phyloP scores from a whole-genome alignment of 2,329 filamentous ascomycete genomes.

The Hymenoscyphus infarciens region DNA sequence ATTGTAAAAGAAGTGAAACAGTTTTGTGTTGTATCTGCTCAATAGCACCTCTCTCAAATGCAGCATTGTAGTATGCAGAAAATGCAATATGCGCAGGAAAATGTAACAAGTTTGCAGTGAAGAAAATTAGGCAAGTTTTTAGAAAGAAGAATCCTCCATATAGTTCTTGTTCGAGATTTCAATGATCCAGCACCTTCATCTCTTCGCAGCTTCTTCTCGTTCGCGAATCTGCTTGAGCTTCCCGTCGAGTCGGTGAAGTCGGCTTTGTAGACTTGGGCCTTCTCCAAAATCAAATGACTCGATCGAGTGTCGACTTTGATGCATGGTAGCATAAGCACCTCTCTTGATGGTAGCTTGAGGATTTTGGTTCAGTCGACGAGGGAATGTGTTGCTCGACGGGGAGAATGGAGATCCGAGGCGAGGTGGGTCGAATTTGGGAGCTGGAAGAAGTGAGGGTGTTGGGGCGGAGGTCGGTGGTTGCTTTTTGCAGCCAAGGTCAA shows the following conservation, averaged over 20 bases:
- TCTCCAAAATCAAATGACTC: conserved; percentile 34
- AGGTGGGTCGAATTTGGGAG: conserved; percentile 34
- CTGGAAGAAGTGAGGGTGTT: conserved; percentile 33
- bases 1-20: not conserved
- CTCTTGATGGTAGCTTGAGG: conserved; percentile 32
- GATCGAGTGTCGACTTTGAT: conserved; percentile 41
- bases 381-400: conserved; percentile 55
- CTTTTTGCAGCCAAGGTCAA: not conserved
- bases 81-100: not conserved
- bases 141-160: not conserved
- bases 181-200: conserved; percentile 2
- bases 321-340: conserved; percentile 55
- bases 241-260: conserved; percentile 28
- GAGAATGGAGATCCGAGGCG: conserved; percentile 59
- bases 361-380: conserved; percentile 50
- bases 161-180: not conserved
- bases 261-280: conserved; percentile 27
- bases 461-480: conserved; percentile 4
- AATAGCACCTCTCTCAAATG: not conserved
- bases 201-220: conserved; percentile 21
- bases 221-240: conserved; percentile 32
- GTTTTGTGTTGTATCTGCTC: not conserved
- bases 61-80: not conserved
- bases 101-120: not conserved
- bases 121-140: not conserved